These are phyloP conservation scores for Cladophialophora yegresii DNA, from an alignment of 2,329 filamentous ascomycete genomes.

Conservation along the genomic window DNA sequence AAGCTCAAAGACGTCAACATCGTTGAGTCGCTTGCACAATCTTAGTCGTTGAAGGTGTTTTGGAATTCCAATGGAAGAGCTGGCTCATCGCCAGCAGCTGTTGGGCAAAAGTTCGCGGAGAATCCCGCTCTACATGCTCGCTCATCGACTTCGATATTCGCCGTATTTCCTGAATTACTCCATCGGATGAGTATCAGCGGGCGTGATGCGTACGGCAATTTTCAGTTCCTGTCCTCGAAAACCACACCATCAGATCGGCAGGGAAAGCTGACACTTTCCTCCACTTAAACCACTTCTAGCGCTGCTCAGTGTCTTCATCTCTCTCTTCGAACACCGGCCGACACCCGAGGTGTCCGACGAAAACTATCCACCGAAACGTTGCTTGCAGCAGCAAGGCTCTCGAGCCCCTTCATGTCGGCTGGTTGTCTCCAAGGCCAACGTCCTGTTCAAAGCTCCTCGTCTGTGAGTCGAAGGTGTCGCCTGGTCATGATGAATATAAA, in stretches of 20 bases:
- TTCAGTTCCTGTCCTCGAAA: background rate
- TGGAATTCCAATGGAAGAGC: background rate
- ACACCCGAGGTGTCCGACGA: too few species aligned
- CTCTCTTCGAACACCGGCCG: background rate
- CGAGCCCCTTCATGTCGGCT: background rate
- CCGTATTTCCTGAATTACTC: background rate
- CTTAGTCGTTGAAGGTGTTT: background rate
- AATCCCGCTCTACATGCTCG: background rate
- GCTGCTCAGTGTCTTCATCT: background rate
- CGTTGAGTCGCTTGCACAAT: background rate
- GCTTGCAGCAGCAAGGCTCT: background rate
- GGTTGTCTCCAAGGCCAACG: background rate
- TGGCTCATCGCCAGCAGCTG: background rate
- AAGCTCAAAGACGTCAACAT: slow-evolving; percentile 16
- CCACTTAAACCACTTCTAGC: background rate
- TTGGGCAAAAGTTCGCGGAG: background rate
- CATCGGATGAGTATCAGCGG: background rate
- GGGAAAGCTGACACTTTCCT: background rate
- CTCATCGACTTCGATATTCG: background rate
- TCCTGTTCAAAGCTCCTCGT: background rate
- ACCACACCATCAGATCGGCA: background rate
- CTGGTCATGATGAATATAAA: background rate
- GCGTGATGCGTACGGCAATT: background rate
- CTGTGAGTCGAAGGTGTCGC: background rate
- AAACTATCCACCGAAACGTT: background rate